Base-by-base conservation (phyloP, 805 yeast genomes). In the Candida peoriensis region DNA sequence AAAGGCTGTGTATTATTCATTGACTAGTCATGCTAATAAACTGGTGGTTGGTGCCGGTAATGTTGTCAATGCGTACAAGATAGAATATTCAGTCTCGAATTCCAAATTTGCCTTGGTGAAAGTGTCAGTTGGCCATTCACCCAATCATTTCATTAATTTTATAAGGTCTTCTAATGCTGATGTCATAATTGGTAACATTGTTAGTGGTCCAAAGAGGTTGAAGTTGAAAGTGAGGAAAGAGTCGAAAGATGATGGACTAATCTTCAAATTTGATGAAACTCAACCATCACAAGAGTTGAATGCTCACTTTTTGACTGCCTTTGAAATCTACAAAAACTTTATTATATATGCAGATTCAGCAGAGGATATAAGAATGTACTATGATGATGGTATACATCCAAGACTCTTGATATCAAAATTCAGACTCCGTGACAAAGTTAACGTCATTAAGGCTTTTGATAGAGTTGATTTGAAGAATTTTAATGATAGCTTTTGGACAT, bases 71-170 rank as follows among this genome's bases (percentile, higher is more conserved):
- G 52, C 58, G 9, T 58, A 44, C 32, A 52, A 55, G 28, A 39
- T 63, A 11, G 57, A 51, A 12, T 64, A 62, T 37, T 53, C 60
- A 4, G 52, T 62, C 1, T 49, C 58, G 17, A 61, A 60, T 20
- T 52, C 64, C 22, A 48, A 51, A 12, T 64, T 64, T 36, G 44
- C 48, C 6, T 35, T 63, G 5, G 39, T 33, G 8, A 33, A 33
- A 17, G 39, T 48, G 1, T 55, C 66, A 8, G 54, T 52, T 19
- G 22, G 39, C 8, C 41, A 30, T 18, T 30, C 32, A 9, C 34
- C 47, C 0, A 28, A 39, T 5, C 37, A 41, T 18, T 50, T 36
- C 27, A 26, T 35, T 5, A 42, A 42, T 8, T 22, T 21, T 12
- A 34, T 53, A 18, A 41, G 37, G 22, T 46, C 52, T 11, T 14